Base-by-base conservation (phyloP, 2,329 filamentous ascomycete species). In the Stemphylium lycopersici region DNA sequence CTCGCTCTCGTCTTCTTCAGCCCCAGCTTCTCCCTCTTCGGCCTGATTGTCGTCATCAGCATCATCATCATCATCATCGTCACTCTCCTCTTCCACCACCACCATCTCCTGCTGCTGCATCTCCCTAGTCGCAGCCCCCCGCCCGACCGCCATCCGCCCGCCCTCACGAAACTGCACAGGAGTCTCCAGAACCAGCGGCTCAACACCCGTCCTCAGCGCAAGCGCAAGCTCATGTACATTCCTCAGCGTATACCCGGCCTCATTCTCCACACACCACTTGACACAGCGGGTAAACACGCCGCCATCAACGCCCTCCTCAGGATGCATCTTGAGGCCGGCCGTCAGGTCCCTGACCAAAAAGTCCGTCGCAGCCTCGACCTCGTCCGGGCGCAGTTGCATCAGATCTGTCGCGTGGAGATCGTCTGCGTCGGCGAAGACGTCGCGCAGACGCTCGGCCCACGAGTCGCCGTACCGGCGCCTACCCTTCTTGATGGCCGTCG, bases 251-350 rank as follows among this genome's bases (percentile, higher is more conserved):
- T 61, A 67, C 0, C 31, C 13, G 0, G 52, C 59, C 2, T 63
- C 10, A 3, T 61, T 48, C 26, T 67, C 60, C 1, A 54, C 39
- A 33, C 68, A 71, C 37, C 60, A 70, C 32, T 62, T 50, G 1
- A 72, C 65, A 20, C 68, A 70, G 0, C 47, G 18, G 0, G 68
- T 71, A 48, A 74, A 73, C n/a, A 69, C 62, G 2, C 70, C 69
- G 5, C 47, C 59, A 2, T 57, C 54, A 0, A 47, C 42, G 0
- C 52, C 52, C 2, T 40, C 52, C 3, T 39, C 8, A 0, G 71
- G 68, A 29, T 67, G 52, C 24, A 64, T 61, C 16, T 51, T 63
- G 2, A 74, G 44, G 1, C 58, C 60, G 0, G 31, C 50, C 2
- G 53, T 38, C 2, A 73, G 15, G 0, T 47, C 56, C 2, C 60